Percentiles rank a stretch among this genome's conserved stretches.
Evolutionary conservation across 2,329 filamentous ascomycete genomes (phyloP).

Genomic region (Nothopassalora personata): DNA sequence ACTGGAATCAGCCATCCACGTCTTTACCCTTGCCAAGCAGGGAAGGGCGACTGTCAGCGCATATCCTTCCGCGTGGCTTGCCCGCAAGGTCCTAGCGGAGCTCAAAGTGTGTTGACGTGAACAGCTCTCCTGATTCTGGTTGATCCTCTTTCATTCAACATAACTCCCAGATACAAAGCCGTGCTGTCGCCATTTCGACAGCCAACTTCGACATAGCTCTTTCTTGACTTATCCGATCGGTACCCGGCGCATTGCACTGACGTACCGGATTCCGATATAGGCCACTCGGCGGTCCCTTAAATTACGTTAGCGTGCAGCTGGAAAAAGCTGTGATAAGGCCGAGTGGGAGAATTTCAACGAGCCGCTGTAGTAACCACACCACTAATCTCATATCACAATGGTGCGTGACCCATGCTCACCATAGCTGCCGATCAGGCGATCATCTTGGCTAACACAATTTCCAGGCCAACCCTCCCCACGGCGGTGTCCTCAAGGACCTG

Average conservation of each 20-base stretch:
- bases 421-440: neutral
- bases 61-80: neutral
- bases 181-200: neutral
- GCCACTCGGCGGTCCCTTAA: neutral
- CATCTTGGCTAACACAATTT: neutral
- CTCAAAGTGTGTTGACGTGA: neutral
- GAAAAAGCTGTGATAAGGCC: neutral
- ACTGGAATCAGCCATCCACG: neutral
- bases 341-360: neutral
- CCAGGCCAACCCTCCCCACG: constrained; percentile 51
- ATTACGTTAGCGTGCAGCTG: neutral
- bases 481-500: constrained; percentile 96
- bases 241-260: neutral
- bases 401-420: neutral
- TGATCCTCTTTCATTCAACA: neutral
- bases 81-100: neutral
- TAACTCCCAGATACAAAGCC: neutral
- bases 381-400: neutral
- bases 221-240: neutral
- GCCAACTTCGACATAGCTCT: neutral
- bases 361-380: neutral
- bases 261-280: neutral
- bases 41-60: neutral
- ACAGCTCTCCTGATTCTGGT: neutral
- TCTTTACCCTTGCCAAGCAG: neutral